Percentiles rank a stretch among this genome's conserved stretches.
These are phyloP conservation scores for Globisporangium irregulare DNA, from an alignment of 352 stramenopile species.

Conservation along the genomic window DNA sequence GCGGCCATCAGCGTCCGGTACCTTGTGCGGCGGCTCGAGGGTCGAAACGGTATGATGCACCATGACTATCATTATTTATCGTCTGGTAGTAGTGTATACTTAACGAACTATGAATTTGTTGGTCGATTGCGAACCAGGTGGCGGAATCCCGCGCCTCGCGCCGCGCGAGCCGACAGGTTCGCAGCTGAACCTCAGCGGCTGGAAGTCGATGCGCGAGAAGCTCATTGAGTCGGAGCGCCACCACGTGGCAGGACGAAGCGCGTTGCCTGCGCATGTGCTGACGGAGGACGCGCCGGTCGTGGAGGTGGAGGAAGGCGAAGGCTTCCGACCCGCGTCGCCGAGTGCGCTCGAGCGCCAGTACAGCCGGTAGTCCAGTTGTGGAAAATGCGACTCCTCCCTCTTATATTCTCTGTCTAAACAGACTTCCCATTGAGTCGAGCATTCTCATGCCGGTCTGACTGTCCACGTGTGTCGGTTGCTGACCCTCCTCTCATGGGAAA, in stretches of 20 bases:
- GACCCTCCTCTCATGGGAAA: too few relatives aligned
- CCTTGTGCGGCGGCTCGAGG: constrained; percentile 13
- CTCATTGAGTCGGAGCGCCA: constrained; percentile 47
- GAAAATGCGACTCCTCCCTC: not conserved
- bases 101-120: not conserved
- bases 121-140: not conserved
- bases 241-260: constrained; percentile 18
- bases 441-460: not conserved
- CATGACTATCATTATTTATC: not conserved
- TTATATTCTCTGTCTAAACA: too few relatives aligned
- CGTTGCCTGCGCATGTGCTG: constrained; percentile 14
- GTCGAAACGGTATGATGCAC: constrained; percentile 8
- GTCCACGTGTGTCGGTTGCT: too few relatives aligned
- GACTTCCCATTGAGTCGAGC: not conserved
- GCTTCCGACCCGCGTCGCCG: constrained; percentile 24
- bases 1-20: constrained; percentile 13
- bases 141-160: not conserved
- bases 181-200: constrained; percentile 42
- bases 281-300: constrained; percentile 13
- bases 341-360: constrained; percentile 13
- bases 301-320: constrained; percentile 24
- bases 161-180: constrained; percentile 24
- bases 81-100: not conserved
- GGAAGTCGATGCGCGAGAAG: constrained; percentile 54
- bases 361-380: not conserved